These are phyloP conservation scores for Acorus gramineus DNA, from an alignment of 106 monocot genomes.

Conservation along the genomic window DNA sequence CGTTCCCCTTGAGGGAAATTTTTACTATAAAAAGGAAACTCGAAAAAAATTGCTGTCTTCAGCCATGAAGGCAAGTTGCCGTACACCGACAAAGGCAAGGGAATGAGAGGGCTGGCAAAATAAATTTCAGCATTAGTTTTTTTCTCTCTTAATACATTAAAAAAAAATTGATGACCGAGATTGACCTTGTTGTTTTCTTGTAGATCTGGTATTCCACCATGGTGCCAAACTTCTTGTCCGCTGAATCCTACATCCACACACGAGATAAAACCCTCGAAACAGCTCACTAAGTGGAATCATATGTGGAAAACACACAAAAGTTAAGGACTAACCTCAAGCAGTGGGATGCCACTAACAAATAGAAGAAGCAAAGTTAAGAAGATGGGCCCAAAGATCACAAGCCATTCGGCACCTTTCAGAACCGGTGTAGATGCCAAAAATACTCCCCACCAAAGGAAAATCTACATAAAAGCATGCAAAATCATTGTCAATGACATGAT, in stretches of 20 bases:
- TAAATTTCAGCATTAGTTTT: too few relatives aligned
- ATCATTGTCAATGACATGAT: not conserved
- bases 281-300: too few relatives aligned
- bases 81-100: slow-evolving; percentile 57
- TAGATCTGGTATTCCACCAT: slow-evolving; percentile 56
- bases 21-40: slow-evolving; percentile 80
- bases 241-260: slow-evolving; percentile 46
- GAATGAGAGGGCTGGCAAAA: slow-evolving; percentile 69
- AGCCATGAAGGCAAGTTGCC: slow-evolving; percentile 70
- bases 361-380: slow-evolving; percentile 80
- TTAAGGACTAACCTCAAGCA: slow-evolving; percentile 65
- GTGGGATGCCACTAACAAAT: slow-evolving; percentile 85
- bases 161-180: not conserved
- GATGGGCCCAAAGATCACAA: slow-evolving; percentile 65
- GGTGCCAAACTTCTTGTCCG: slow-evolving; percentile 46
- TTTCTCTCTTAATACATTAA: too few relatives aligned
- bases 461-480: slow-evolving; percentile 21
- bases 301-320: not conserved
- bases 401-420: slow-evolving; percentile 68
- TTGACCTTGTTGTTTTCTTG: slow-evolving; percentile 71
- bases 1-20: slow-evolving; percentile 15
- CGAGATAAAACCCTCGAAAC: too few relatives aligned
- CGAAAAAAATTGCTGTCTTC: slow-evolving; percentile 62
- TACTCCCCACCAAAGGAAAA: slow-evolving; percentile 96
- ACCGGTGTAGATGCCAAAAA: slow-evolving; percentile 94